These are phyloP conservation scores for Saccharomycopsis fibuligera DNA, from an alignment of 805 yeast species.

Conservation along the genomic window DNA sequence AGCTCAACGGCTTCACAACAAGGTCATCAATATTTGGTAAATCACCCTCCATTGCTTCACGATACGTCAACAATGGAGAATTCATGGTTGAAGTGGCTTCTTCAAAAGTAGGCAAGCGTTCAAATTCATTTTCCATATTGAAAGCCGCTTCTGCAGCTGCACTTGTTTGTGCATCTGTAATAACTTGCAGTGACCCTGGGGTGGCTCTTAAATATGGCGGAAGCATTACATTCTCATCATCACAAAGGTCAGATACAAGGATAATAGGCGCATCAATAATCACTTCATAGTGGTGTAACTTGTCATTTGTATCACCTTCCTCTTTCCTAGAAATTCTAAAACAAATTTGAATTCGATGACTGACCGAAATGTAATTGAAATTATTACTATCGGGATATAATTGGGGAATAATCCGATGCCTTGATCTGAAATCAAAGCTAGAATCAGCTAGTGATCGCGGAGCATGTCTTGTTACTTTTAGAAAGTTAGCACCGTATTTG, in stretches of 20 bases:
- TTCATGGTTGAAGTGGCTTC: constrained; percentile 7
- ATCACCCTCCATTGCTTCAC: too few relatives aligned
- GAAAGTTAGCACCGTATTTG: constrained; percentile 9
- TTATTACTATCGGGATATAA: constrained; percentile 58
- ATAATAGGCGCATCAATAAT: constrained; percentile 72
- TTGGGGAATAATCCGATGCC: constrained; percentile 20
- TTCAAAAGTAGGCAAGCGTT: constrained; percentile 11
- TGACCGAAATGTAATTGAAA: constrained; percentile 53
- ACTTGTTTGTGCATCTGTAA: neutral
- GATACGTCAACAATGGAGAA: neutral
- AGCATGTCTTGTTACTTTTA: constrained; percentile 5
- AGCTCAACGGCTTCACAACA: neutral
- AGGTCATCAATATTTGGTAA: neutral
- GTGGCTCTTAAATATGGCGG: constrained; percentile 24
- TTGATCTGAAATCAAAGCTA: constrained; percentile 7
- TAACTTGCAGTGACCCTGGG: neutral
- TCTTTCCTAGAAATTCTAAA: constrained; percentile 63
- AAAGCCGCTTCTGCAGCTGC: neutral
- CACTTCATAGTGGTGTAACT: constrained; percentile 48
- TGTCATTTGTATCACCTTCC: constrained; percentile 24
- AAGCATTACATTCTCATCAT: constrained; percentile 31
- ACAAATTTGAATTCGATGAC: constrained; percentile 65
- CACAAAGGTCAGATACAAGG: constrained; percentile 40
- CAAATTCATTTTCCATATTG: constrained; percentile 1
- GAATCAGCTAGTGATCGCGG: neutral